phyloP scores from a whole-genome alignment of 2,329 filamentous ascomycete genomes.

The Fusarium multiceps region DNA sequence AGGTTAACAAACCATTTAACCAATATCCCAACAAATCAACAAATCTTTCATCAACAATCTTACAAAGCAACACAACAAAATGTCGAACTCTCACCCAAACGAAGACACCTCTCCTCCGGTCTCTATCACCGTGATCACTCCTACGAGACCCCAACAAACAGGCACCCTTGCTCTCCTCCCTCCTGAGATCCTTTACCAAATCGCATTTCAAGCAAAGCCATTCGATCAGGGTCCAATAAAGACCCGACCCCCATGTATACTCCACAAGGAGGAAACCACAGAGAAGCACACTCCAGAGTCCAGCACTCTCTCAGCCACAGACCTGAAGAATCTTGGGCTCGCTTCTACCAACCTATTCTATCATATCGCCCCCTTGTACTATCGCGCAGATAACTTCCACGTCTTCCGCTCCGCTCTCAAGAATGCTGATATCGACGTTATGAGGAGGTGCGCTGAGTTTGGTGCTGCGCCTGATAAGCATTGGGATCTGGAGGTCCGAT shows the following conservation, averaged over 20 bases:
- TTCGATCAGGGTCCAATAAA: not conserved
- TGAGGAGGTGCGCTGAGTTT: not conserved
- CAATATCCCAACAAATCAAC: not conserved
- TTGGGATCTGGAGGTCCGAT: not conserved
- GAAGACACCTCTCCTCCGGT: not conserved
- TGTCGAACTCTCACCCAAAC: not conserved
- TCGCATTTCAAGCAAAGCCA: not conserved
- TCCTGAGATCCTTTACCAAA: not conserved
- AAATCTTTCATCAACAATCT: not conserved
- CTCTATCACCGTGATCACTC: too few species aligned
- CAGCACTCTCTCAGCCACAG: not conserved
- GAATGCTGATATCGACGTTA: not conserved
- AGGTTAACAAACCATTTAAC: not conserved
- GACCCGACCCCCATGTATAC: not conserved
- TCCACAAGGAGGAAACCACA: not conserved
- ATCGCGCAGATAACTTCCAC: not conserved
- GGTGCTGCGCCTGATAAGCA: not conserved
- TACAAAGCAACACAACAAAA: not conserved
- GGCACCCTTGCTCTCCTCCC: constrained; percentile 1
- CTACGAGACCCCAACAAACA: not conserved
- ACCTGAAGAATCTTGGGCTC: not conserved
- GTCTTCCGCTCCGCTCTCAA: not conserved
- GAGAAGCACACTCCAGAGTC: not conserved
- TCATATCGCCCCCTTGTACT: not conserved
- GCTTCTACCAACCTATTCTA: not conserved